Base-by-base conservation (phyloP, 1,284 basidiomycete species). In the Pyrrhoderma noxium region DNA sequence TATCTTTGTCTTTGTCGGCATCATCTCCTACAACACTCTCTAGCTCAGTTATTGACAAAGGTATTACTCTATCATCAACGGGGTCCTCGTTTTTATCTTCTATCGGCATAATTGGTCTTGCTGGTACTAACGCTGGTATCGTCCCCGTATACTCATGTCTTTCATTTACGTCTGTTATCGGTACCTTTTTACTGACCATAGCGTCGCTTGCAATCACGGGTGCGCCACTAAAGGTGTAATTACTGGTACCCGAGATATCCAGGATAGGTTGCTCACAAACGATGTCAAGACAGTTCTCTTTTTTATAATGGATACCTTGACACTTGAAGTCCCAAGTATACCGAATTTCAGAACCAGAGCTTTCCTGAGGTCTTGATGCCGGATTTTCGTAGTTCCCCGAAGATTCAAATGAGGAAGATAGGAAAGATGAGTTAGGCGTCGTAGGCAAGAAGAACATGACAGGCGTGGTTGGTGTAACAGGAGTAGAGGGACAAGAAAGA, bases 301-400 rank as follows among this genome's bases (percentile, higher is more conserved):
- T 21, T 45, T 38, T 47, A n/a, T 47, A 18, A 23, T 14, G 18
- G 9, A 38, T 38, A 2, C 52, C 52, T 37, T 45, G 42, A 31
- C 52, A 53, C 21, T 39, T 23, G 16, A 53, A 53, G 16, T 53
- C 52, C 52, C 52, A 53, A 13, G 46, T 37, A 31, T 38, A 49
- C 8, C 52, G 27, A 11, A 25, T 31, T 43, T 44, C 27, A 31
- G 27, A 31, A 31, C 11, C 27, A 31, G 27, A 5, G 11, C 11
- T n/a, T 16, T 19, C 18, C 11, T 31, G 27, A 36, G 34, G 11
- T 37, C 14, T 16, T 7, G n/a, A 9, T 13, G 31, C 8, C 13
- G 39, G 45, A 41, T 47, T 36, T 16, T n/a, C 31, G 21, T 25
- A 31, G 7, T 36, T 16, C 34, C 18, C 25, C 31, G 42, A 22